Evolutionary conservation across 2,329 filamentous ascomycete genomes (phyloP).

Genomic region (Ilyonectria robusta): DNA sequence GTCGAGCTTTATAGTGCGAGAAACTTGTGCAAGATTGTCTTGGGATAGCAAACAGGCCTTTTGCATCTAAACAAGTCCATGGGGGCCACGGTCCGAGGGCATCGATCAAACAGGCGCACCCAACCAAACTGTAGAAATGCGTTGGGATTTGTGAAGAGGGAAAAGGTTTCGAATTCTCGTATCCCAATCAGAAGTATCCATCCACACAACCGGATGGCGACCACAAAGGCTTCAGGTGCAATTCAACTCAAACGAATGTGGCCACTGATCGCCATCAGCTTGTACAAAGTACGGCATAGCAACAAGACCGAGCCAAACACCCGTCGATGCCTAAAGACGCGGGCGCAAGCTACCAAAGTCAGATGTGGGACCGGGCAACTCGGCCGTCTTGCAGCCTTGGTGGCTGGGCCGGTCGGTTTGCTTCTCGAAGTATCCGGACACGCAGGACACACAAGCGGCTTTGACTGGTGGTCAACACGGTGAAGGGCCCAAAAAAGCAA

Average conservation of each 20-base stretch:
- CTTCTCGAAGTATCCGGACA: slow-evolving; percentile 28
- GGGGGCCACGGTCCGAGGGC: neutral
- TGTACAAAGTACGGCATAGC: slow-evolving; percentile 23
- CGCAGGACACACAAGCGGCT: slow-evolving; percentile 7
- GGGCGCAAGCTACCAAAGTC: slow-evolving; percentile 30
- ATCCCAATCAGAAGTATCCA: slow-evolving; percentile 2
- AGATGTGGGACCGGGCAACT: slow-evolving; percentile 32
- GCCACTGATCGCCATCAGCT: slow-evolving; percentile 32
- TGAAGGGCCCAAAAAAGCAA: slow-evolving; percentile 39
- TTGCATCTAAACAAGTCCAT: slow-evolving; percentile 4
- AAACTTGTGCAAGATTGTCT: slow-evolving; percentile 23
- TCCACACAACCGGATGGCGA: slow-evolving; percentile 8
- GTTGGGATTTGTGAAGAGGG: neutral
- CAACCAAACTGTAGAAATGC: slow-evolving; percentile 1
- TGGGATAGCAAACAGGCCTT: neutral
- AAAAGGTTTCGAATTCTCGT: neutral
- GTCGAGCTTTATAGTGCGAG: slow-evolving; percentile 13
- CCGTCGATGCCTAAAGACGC: slow-evolving; percentile 30
- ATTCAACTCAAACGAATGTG: slow-evolving; percentile 21
- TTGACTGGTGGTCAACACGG: slow-evolving; percentile 18
- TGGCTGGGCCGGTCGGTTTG: slow-evolving; percentile 30
- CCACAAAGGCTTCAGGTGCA: slow-evolving; percentile 6
- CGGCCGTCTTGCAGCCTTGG: slow-evolving; percentile 29
- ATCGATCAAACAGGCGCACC: neutral
- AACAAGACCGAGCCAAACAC: slow-evolving; percentile 19